Evolutionary conservation across 805 yeast species (phyloP), one percentile per base, ranked within the genome.

Genomic region (Wickerhamiella shivajii): DNA sequence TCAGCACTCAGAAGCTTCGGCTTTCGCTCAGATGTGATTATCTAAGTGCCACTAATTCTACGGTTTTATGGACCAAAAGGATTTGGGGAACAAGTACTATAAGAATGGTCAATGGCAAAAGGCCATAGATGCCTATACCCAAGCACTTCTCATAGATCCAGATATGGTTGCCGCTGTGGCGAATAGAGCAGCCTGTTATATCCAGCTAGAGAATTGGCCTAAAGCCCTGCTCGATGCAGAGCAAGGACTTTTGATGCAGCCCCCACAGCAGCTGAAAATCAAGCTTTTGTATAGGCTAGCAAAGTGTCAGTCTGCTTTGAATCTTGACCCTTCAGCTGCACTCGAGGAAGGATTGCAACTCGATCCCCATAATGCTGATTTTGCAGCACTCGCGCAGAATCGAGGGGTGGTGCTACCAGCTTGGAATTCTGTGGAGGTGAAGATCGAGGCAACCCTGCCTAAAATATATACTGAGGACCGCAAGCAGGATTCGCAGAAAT

Each of bases 181-280:
- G 13, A 47, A 47, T 36, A 38, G 47, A 3, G 49, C 50, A 1
- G 50, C 50, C 12, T 43, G 47, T 32, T 26, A 23, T 22, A 35
- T 47, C 29, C 40, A 43, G 17, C 29, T 47, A 6, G 28, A 20
- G 5, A 9, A 29, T 3, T 47, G 40, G 41, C 23, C 9, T 7
- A 15, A 18, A 5, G 51, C 44, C 3, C 24, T 29, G 6, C 11
- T 5, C 8, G 51, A 44, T 33, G 43, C 47, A 21, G 33, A 39
- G 10, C 26, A 20, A 2, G 50, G 41, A 3, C 30, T 46, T 13
- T 21, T 18, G 3, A 9, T 29, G 20, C 13, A 20, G 12, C 20
- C 24, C 20, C 18, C n/a, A 2, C 15, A 14, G 5, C 12, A 12
- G 17, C 39, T 46, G n/a, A 28, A 29, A 6, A 19, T 33, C 8